A percentile compares a stretch with the other conserved stretches of the same genome.
Conservation (phyloP, 2,329 filamentous ascomycete species). For the Pseudocercospora macadamiae region DNA sequence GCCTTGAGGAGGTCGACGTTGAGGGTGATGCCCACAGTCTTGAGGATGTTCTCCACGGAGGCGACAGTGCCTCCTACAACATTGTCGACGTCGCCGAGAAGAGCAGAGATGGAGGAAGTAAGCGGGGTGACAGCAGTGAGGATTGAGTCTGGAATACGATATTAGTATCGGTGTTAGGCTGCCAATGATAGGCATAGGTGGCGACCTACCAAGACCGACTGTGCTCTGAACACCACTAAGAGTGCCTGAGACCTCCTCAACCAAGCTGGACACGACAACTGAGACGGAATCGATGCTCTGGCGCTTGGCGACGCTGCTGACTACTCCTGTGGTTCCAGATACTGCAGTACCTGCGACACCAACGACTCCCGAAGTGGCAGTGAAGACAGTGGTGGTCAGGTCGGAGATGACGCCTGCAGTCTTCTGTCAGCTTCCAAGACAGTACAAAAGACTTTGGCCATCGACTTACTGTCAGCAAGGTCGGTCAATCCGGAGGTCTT, state of each 20-base stretch:
- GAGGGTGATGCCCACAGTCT: background rate
- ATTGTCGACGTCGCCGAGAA: slow-evolving; percentile 19
- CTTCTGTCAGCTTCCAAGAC: slow-evolving; percentile 6
- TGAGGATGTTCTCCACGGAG: slow-evolving; percentile 18
- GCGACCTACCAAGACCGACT: slow-evolving; percentile 19
- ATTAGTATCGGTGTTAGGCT: background rate
- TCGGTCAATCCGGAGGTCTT: slow-evolving; percentile 6
- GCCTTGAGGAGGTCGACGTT: background rate
- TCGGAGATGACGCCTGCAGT: background rate
- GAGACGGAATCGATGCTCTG: slow-evolving; percentile 10
- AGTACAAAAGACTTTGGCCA: background rate
- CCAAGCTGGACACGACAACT: slow-evolving; percentile 13
- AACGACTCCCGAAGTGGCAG: background rate
- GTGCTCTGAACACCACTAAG: slow-evolving; percentile 15
- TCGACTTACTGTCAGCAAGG: slow-evolving; percentile 4
- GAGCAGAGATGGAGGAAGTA: slow-evolving; percentile 11
- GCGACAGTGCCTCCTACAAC: slow-evolving; percentile 15
- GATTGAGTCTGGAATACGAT: slow-evolving; percentile 14
- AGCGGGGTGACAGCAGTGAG: slow-evolving; percentile 7
- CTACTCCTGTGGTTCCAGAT: background rate
- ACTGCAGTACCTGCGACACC: background rate
- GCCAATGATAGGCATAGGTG: background rate
- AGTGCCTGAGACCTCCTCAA: slow-evolving; percentile 19
- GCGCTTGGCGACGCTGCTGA: slow-evolving; percentile 4
- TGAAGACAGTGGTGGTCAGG: background rate